These are phyloP conservation scores for Chrysanthemum makinoi DNA, from an alignment of 129 eudicot species.

Conservation along the genomic window DNA sequence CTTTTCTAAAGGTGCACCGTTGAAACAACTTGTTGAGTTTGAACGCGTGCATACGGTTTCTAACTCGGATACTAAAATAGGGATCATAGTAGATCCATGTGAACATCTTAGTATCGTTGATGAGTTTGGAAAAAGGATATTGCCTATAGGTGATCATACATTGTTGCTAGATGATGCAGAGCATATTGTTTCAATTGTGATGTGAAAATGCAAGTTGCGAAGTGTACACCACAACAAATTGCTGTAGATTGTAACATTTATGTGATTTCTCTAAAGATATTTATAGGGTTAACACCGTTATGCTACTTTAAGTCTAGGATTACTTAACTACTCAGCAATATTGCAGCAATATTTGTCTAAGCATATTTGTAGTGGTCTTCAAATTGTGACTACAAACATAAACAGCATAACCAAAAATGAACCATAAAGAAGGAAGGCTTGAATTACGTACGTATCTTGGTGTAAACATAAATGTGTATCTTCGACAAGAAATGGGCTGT, in stretches of 20 bases:
- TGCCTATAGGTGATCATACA: constrained; percentile 71
- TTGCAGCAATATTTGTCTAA: too few relatives aligned
- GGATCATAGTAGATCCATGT: constrained; percentile 61
- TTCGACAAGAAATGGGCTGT: too few relatives aligned
- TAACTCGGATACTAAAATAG: constrained; percentile 25
- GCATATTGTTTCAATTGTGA: constrained; percentile 52
- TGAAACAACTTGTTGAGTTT: constrained; percentile 70
- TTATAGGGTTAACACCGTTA: too few relatives aligned
- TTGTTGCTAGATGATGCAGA: constrained; percentile 45
- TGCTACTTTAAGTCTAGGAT: too few relatives aligned
- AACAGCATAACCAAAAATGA: too few relatives aligned
- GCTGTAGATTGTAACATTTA: constrained; percentile 14
- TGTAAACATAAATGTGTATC: too few relatives aligned
- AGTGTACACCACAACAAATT: constrained; percentile 17
- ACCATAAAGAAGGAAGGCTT: too few relatives aligned
- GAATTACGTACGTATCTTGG: too few relatives aligned
- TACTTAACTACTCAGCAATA: too few relatives aligned
- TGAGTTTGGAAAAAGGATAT: constrained; percentile 57
- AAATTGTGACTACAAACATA: too few relatives aligned
- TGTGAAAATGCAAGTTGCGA: constrained; percentile 17
- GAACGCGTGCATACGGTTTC: constrained; percentile 50
- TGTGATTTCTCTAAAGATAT: not conserved
- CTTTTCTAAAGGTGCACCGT: constrained; percentile 51
- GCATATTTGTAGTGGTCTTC: too few relatives aligned
- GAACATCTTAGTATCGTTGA: constrained; percentile 64